These are phyloP conservation scores for Fusarium chuoi DNA, from an alignment of 2,329 filamentous ascomycete species.

Conservation along the genomic window DNA sequence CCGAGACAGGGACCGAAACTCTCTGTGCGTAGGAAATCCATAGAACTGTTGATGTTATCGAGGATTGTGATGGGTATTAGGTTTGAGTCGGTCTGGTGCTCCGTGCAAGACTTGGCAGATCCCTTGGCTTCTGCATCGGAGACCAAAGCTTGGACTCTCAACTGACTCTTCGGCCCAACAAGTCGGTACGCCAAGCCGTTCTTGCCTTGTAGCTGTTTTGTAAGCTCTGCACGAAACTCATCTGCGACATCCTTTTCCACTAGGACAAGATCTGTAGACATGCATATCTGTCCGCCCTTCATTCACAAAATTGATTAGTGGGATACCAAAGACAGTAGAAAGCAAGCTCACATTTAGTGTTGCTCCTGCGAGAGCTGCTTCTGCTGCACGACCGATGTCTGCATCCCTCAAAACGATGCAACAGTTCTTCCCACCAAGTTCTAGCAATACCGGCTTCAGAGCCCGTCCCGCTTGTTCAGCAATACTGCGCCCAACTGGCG, in stretches of 20 bases:
- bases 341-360: not conserved
- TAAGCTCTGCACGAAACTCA: not conserved
- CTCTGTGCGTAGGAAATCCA: not conserved
- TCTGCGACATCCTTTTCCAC: not conserved
- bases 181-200: rapidly evolving
- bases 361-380: not conserved
- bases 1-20: not conserved
- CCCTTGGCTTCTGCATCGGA: not conserved
- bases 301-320: rapidly evolving
- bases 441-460: not conserved
- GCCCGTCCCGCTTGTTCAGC: not conserved
- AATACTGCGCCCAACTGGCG: not conserved
- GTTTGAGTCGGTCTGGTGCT: rapidly evolving
- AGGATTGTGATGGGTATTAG: not conserved
- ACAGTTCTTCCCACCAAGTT: not conserved
- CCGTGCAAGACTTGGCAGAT: rapidly evolving
- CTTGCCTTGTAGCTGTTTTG: not conserved
- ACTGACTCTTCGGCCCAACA: not conserved
- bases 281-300: not conserved
- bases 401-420: not conserved
- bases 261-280: not conserved
- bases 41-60: not conserved
- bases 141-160: not conserved
- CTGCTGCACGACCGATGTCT: not conserved
- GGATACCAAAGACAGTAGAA: rapidly evolving